phyloP scores from a whole-genome alignment of 805 yeast genomes.

The Dipodascus albidus region DNA sequence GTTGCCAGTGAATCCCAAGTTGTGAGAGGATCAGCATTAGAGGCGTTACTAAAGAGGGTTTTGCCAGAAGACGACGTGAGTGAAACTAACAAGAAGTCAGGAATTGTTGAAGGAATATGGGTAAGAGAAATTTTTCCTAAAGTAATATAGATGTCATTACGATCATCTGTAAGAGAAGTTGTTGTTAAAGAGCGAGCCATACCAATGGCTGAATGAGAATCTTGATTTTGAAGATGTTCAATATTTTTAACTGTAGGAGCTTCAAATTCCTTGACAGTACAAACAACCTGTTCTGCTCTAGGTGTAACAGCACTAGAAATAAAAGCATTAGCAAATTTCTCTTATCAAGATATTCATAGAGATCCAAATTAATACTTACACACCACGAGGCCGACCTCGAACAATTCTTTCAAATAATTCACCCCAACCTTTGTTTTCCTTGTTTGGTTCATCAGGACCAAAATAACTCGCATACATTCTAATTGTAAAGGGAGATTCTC shows the following conservation, averaged over 20 bases:
- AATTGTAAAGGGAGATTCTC: slow-evolving; percentile 56
- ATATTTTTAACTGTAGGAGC: slow-evolving; percentile 25
- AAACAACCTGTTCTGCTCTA: slow-evolving; percentile 58
- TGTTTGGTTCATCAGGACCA: slow-evolving; percentile 31
- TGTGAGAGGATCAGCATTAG: slow-evolving; percentile 41
- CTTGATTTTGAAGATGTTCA: slow-evolving; percentile 24
- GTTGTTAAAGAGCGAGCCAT: slow-evolving; percentile 31
- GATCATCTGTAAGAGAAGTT: slow-evolving; percentile 14
- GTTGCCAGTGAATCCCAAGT: slow-evolving; percentile 68
- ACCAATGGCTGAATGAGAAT: slow-evolving; percentile 36
- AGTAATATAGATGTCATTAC: slow-evolving; percentile 18
- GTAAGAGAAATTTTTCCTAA: slow-evolving; percentile 14
- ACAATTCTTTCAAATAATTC: slow-evolving; percentile 69
- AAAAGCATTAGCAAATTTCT: not conserved
- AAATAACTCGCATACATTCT: slow-evolving; percentile 63
- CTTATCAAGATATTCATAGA: not conserved
- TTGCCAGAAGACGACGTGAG: slow-evolving; percentile 40
- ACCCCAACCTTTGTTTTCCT: slow-evolving; percentile 75
- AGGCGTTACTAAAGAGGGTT: slow-evolving; percentile 52
- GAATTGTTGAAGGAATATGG: slow-evolving; percentile 7
- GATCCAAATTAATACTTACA: slow-evolving; percentile 4
- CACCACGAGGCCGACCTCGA: slow-evolving; percentile 58
- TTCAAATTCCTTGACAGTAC: slow-evolving; percentile 64
- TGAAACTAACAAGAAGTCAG: slow-evolving; percentile 38
- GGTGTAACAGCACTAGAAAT: slow-evolving; percentile 49